A percentile compares a stretch with the other conserved stretches of the same genome.
Conservation (phyloP, 1,284 basidiomycete genomes). For the Boletellus dicymbophilus region DNA sequence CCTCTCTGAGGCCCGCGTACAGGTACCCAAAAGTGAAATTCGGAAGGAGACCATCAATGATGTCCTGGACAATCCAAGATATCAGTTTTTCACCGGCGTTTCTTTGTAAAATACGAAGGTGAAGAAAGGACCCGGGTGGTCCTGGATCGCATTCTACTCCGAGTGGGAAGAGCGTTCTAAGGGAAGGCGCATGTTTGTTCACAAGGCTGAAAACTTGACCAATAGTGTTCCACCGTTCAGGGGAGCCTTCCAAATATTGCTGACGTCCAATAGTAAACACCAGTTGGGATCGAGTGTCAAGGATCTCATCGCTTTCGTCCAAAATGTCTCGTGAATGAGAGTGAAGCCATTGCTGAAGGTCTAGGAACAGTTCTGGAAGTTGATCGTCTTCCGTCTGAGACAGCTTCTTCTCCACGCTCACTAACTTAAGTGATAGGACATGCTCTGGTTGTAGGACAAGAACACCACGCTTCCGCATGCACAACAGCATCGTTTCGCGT, state of each 20-base stretch:
- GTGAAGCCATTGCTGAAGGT: conserved; percentile 38
- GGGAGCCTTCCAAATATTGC: conserved; percentile 38
- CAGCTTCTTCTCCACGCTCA: not conserved
- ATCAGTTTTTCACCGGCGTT: conserved; percentile 28
- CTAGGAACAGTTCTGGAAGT: conserved; percentile 15
- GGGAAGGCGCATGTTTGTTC: not conserved
- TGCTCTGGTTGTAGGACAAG: not conserved
- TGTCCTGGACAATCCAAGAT: conserved; percentile 22
- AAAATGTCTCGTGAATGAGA: conserved; percentile 42
- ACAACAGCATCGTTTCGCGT: not conserved
- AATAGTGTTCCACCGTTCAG: not conserved
- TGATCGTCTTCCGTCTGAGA: not conserved
- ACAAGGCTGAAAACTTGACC: not conserved
- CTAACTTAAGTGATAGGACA: not conserved
- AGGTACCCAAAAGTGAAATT: conserved; percentile 23
- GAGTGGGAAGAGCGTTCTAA: not conserved
- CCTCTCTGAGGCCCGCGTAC: conserved; percentile 9
- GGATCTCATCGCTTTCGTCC: conserved; percentile 56
- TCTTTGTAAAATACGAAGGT: conserved; percentile 34
- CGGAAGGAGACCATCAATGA: conserved; percentile 25
- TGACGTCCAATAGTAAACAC: conserved; percentile 49
- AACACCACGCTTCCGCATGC: not conserved
- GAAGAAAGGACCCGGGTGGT: conserved; percentile 29
- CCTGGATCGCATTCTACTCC: not conserved
- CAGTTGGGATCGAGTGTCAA: conserved; percentile 49